Percentiles rank a stretch among this genome's conserved stretches.
Conservation (phyloP, 192 early-diverging fungal genomes). For the Spinellus fusiger region DNA sequence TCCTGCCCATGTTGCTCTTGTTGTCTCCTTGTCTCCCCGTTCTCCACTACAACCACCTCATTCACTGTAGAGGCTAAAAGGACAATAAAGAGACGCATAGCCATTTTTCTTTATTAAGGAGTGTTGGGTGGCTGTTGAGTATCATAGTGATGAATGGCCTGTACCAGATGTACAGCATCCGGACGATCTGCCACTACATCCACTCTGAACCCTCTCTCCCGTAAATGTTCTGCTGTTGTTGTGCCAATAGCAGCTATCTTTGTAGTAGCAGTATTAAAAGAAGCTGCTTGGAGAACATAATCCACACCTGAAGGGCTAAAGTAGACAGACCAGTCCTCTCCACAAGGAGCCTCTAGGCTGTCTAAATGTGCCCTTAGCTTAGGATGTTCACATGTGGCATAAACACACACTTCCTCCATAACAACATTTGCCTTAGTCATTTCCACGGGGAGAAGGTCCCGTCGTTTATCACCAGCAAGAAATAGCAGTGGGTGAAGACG, state of each 20-base stretch:
- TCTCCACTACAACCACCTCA: too few relatives aligned
- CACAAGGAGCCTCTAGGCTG: neutral
- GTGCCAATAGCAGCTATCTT: conserved; percentile 42
- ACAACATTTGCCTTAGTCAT: conserved; percentile 19
- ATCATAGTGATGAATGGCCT: conserved; percentile 16
- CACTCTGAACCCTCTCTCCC: conserved; percentile 9
- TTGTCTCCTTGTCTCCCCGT: too few relatives aligned
- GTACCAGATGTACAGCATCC: conserved; percentile 18
- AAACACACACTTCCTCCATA: conserved; percentile 34
- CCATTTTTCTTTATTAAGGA: neutral
- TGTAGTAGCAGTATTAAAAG: neutral
- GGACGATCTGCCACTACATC: conserved; percentile 30
- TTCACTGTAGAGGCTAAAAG: too few relatives aligned
- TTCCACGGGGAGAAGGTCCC: conserved; percentile 29
- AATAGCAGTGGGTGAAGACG: conserved; percentile 28
- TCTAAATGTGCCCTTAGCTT: conserved; percentile 12
- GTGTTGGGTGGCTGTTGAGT: neutral
- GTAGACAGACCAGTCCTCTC: conserved; percentile 44
- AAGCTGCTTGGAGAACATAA: conserved; percentile 18
- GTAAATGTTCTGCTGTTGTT: conserved; percentile 33
- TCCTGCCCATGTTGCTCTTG: too few relatives aligned
- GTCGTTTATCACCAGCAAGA: conserved; percentile 47
- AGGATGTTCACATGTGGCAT: conserved; percentile 26
- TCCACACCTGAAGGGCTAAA: conserved; percentile 57
- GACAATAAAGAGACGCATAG: neutral